Base-by-base conservation (phyloP, 352 stramenopile species). In the Pythium phragmitis region DNA sequence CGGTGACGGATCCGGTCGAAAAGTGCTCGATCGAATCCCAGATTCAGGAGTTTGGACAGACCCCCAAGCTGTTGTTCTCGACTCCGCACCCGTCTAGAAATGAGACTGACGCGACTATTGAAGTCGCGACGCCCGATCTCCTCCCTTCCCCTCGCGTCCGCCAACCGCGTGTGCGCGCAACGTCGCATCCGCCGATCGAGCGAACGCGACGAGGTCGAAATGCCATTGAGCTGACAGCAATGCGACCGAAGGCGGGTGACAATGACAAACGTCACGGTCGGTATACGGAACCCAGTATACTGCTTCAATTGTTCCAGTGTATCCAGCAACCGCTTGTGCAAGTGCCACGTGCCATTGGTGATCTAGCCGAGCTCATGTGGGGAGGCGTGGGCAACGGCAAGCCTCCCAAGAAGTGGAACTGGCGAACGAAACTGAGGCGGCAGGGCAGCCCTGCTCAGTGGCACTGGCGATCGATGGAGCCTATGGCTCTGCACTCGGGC, bases 21-120 rank as follows among this genome's bases (percentile, higher is more conserved):
- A 87, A 96, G 49, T 96, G 94, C 55, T 98, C 96, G 17, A 96
- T 98, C 17, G 88, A 97, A 69, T 83, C 82, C 0, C 93, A 98
- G 61, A 98, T 98, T 49, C 87, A 96, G 61, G 88, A 97, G 61
- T 97, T 97, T 69, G 91, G 91, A 3, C 91, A 97, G 67, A 97
- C 89, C 0, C 91, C 91, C 1, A 94, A 79, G 39, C 67, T 88
- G 12, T 59, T 96, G 1, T 96, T 96, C 63, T 59, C 70, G 23
- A 82, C 75, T 14, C 70, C 80, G 2, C 87, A 96, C 62, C 87
- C 87, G 43, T 75, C 80, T 0, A 80, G 87, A 6, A 85, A 72
- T n/a, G 81, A 88, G 14, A 30, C 87, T 4, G 77, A 74, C 0
- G 82, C 81, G 53, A 48, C 73, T 17, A 70, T 90, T 0, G 66